Evolutionary conservation across 495 filamentous ascomycete species (phyloP), one percentile per base, ranked within the genome.

Genomic region (Immersiella caudata): DNA sequence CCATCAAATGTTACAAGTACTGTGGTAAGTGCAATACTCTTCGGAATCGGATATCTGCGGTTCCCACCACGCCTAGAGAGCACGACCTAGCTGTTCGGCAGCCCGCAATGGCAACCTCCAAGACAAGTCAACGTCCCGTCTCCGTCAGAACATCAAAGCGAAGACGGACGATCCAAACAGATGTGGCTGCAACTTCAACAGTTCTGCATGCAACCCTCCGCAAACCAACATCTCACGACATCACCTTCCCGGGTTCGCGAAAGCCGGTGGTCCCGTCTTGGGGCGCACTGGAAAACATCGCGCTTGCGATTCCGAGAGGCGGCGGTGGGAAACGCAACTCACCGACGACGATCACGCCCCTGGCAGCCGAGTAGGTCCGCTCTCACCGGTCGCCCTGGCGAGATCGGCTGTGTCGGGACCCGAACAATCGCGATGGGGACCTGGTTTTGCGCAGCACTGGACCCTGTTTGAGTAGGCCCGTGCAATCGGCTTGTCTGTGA

Each of bases 331-430:
- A 60, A 20, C 25, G 29, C 57, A 36, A 40, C 26, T 67, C 65
- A 62, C 67, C 68, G 68, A 33, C 62, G 68, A 35, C 56, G 54
- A 70, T 67, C 68, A 61, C 27, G 52, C 57, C 61, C 65, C 46
- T 67, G 65, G 24, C 55, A 46, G 56, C 65, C 69, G 64, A 27
- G 36, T 25, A 35, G 55, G 22, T 59, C 69, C 69, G 56, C 65
- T 60, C 65, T 62, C 65, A 67, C 65, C 69, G 62, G 61, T 65
- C 56, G 51, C 49, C 65, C 57, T 36, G 61, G 25, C 59, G 40
- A 51, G 65, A 68, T 71, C 69, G 69, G 69, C 56, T 71, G 40
- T 62, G n/a, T 26, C 56, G 65, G 36, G 64, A 65, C 55, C 69
- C 69, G 69, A 65, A 55, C 49, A 21, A 36, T 21, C 11, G 24